A percentile compares a stretch with the other conserved stretches of the same genome.
phyloP scores from a whole-genome alignment of 148 eudicot genomes.

The Fallopia convolvulus region DNA sequence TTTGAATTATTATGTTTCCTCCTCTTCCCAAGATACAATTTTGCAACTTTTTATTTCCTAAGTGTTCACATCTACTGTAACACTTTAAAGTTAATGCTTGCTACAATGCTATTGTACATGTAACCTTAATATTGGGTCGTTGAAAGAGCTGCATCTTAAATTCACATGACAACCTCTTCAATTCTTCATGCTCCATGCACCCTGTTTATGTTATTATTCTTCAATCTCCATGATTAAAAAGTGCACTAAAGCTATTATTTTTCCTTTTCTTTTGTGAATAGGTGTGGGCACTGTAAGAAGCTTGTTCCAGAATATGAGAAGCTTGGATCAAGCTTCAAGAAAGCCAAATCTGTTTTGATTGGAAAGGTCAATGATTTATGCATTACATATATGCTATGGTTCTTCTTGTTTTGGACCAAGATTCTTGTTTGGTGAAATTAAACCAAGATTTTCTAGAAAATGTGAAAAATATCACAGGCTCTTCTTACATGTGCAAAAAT shows the following conservation, averaged over 20 bases:
- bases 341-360: constrained; percentile 81
- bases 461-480: background rate
- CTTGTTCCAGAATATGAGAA: constrained; percentile 93
- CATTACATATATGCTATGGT: background rate
- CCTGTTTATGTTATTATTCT: background rate
- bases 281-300: constrained; percentile 99
- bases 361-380: constrained; percentile 53
- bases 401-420: background rate
- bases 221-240: background rate
- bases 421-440: background rate
- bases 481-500: background rate
- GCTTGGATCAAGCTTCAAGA: constrained; percentile 89
- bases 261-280: constrained; percentile 12
- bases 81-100: background rate
- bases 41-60: background rate
- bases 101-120: background rate
- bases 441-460: background rate
- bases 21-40: too few species aligned
- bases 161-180: background rate
- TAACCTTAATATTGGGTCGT: background rate
- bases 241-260: background rate
- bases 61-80: background rate
- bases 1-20: too few species aligned
- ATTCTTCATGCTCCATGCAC: background rate
- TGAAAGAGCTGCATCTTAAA: background rate